Evolutionary conservation across 495 filamentous ascomycete species (phyloP), one percentile per base, ranked within the genome.

Genomic region (Oleoguttula mirabilis): DNA sequence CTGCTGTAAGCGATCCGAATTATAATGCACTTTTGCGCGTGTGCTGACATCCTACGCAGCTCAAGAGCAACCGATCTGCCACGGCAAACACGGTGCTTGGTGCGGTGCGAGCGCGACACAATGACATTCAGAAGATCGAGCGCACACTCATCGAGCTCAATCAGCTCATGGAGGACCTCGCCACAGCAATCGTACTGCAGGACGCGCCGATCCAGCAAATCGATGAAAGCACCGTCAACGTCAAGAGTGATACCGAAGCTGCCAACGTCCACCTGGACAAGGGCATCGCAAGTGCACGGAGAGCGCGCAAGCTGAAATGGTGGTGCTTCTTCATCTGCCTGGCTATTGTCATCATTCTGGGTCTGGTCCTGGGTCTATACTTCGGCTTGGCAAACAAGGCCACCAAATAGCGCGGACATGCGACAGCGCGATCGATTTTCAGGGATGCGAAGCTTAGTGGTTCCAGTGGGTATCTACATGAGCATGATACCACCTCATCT

Each of bases 61-160:
- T 85, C 52, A 75, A 76, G 48, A 70, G 67, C 53, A 82, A 80
- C 68, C 75, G 77, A 47, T 68, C 70, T 32, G 78, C 74, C 34
- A 71, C 61, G 37, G 79, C 80, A 30, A 66, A 66, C 2, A 72
- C 72, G 3, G 76, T 81, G 10, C 77, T 83, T 32, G 76, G 76
- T 48, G 73, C 73, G 32, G 80, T 84, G 15, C 77, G 76, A 45
- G 79, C 79, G n/a, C 77, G 81, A 36, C 80, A 84, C 60, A 75
- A 77, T 47, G 80, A 84, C 59, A 75, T 85, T 43, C 69, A 76
- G 55, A 74, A 72, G 55, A 84, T 85, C 55, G 77, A 83, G 57
- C 60, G 62, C 41, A 80, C 77, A 3, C 66, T 85, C 39, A 60
- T 63, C 43, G 76, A 84, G 56, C 70, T 85, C 28, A 66, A 73